Evolutionary conservation across 345 rosid species (phyloP), one percentile per base, ranked within the genome.

Genomic region (Eucalyptus tenuipes): DNA sequence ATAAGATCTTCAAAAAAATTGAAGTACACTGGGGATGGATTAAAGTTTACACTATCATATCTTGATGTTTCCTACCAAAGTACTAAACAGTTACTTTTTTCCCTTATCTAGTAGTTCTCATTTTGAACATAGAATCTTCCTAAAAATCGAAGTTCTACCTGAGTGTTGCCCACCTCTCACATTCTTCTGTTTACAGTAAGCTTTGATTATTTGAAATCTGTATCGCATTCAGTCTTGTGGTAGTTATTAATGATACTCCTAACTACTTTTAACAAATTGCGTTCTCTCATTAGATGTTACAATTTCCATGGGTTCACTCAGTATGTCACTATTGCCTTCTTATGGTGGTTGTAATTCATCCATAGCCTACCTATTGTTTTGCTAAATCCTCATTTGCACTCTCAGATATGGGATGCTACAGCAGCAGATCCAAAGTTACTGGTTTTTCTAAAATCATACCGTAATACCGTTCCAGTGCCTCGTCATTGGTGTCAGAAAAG

Each of bases 401-500:
- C 89, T 87, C 90, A 98, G 99, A 98, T 98, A 61, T 98, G 99
- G 99, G 99, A 98, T 91, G 99, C 99, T n/a, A 98, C 99, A 89
- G 89, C 99, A 29, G 96, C 98, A 59, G 99, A 98, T 89, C 99
- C 99, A 8, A 98, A 97, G 94, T 89, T 98, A 94, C 94, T 98
- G 90, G 99, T 98, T 85, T 98, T 89, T 93, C 88, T 98, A 93
- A 98, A 98, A 91, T 94, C 99, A 10, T 98, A 97, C 90, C 92
- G 98, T 92, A 98, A 98, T 89, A 94, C 98, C 86, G 99, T 98
- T 89, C 99, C 99, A 49, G 99, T 98, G 57, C 99, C 99, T 31
- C 96, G 99, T 90, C 99, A 98, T 89, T 98, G 99, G 99, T 96
- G 96, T 89, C 99, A 98, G 94, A 98, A 98, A 91, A 94, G 99